Percentiles rank a stretch among this genome's conserved stretches.
phyloP scores from a whole-genome alignment of 352 stramenopile species.

The Pythium dissimile region DNA sequence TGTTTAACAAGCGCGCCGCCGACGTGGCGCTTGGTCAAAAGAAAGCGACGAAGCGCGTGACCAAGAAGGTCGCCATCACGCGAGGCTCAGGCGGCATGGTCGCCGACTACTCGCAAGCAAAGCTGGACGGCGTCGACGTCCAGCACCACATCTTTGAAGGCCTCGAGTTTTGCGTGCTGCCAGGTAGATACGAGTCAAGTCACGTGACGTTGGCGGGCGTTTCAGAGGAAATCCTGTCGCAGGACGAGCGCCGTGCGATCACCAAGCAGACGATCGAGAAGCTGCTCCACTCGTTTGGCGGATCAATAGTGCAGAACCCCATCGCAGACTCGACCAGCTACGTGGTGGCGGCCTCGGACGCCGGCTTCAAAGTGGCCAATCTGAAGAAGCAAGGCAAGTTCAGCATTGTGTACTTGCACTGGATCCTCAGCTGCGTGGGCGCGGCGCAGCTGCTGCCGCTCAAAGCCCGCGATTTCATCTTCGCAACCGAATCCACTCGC shows the following conservation, averaged over 20 bases:
- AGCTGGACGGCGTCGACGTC: constrained; percentile 50
- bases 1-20: constrained; percentile 68
- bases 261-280: constrained; percentile 79
- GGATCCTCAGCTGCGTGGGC: constrained; percentile 48
- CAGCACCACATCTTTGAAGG: constrained; percentile 61
- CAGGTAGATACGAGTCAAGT: constrained; percentile 56
- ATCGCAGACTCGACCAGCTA: constrained; percentile 59
- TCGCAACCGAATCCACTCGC: constrained; percentile 55
- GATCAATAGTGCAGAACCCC: constrained; percentile 72
- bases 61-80: constrained; percentile 28
- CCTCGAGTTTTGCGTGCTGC: constrained; percentile 76
- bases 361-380: constrained; percentile 77
- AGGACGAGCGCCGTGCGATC: constrained; percentile 24
- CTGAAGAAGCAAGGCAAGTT: constrained; percentile 78
- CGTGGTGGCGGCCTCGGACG: constrained; percentile 54
- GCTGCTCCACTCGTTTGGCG: constrained; percentile 63
- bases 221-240: constrained; percentile 30
- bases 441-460: constrained; percentile 29
- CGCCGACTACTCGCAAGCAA: constrained; percentile 54
- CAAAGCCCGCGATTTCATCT: constrained; percentile 68
- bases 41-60: constrained; percentile 35
- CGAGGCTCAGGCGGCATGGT: constrained; percentile 39
- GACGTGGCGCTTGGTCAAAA: constrained; percentile 74
- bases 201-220: constrained; percentile 8
- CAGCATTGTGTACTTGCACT: constrained; percentile 66